Evolutionary conservation across 2,329 filamentous ascomycete species (phyloP).

Genomic region (Cadophora malorum): DNA sequence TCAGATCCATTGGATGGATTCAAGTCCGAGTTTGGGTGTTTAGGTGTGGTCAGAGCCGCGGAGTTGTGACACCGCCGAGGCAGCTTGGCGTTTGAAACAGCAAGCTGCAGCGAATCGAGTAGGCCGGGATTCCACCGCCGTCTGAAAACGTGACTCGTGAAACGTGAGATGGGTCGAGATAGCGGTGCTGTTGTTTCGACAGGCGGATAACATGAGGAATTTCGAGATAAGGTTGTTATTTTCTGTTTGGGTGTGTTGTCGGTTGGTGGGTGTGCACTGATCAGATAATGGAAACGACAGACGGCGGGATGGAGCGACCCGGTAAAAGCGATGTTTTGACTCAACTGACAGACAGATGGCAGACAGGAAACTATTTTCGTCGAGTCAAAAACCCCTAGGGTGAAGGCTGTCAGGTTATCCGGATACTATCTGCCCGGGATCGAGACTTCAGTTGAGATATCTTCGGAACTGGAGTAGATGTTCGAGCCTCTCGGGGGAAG

Average conservation of each 20-base stretch:
- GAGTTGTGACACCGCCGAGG: slow-evolving; percentile 13
- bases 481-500: neutral
- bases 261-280: neutral
- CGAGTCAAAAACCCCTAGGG: neutral
- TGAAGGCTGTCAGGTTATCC: slow-evolving; percentile 1
- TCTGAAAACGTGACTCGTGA: slow-evolving; percentile 13
- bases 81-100: slow-evolving; percentile 18
- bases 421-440: neutral
- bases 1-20: neutral
- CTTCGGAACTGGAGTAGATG: neutral
- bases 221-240: neutral
- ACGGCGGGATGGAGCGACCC: slow-evolving; percentile 12
- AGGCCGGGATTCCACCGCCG: neutral
- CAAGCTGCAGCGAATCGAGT: neutral
- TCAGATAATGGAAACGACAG: neutral
- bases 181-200: neutral
- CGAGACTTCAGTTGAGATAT: neutral
- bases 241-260: neutral
- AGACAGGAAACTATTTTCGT: slow-evolving; percentile 12
- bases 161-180: slow-evolving; percentile 1
- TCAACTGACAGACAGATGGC: slow-evolving; percentile 1
- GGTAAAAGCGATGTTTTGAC: neutral
- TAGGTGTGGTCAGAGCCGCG: slow-evolving; percentile 4
- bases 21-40: neutral
- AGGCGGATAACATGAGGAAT: neutral